phyloP scores from a whole-genome alignment of 2,329 filamentous ascomycete genomes.

The Ilyonectria mors-panacis region DNA sequence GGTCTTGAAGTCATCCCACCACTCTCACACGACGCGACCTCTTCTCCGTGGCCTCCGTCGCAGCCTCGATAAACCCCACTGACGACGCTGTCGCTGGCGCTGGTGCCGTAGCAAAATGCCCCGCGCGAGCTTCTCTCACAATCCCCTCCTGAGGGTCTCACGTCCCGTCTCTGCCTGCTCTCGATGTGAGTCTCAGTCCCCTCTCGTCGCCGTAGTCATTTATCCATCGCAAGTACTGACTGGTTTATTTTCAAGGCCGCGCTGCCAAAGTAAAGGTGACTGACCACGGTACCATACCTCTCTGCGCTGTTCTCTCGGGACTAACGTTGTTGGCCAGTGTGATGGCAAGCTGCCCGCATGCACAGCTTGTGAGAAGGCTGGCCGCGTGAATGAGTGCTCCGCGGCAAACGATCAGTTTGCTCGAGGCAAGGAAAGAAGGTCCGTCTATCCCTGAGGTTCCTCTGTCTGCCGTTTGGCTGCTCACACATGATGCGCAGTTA shows the following conservation, averaged over 20 bases:
- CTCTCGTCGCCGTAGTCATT: conserved; percentile 16
- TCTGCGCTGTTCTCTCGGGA: neutral
- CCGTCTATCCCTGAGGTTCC: conserved; percentile 35
- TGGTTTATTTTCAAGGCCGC: conserved; percentile 67
- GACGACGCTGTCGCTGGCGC: conserved; percentile 4
- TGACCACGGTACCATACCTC: neutral
- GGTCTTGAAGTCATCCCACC: conserved; percentile 29
- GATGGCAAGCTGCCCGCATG: conserved; percentile 97
- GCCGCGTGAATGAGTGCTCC: conserved; percentile 88
- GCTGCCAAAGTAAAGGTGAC: conserved; percentile 90
- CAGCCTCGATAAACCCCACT: neutral
- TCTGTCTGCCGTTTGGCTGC: conserved; percentile 1
- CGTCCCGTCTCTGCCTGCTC: conserved; percentile 86
- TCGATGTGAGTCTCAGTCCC: conserved; percentile 68
- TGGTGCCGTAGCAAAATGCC: conserved; percentile 54
- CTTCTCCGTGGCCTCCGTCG: conserved; percentile 3
- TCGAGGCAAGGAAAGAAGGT: conserved; percentile 93
- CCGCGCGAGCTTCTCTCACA: conserved; percentile 65
- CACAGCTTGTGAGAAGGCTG: conserved; percentile 93
- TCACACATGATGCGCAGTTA: conserved; percentile 69
- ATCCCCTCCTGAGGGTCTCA: conserved; percentile 79
- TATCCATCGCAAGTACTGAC: conserved; percentile 25
- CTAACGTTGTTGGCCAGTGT: conserved; percentile 68
- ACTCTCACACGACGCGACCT: conserved; percentile 2
- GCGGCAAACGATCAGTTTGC: conserved; percentile 97